Conservation (phyloP, 768 basidiomycete genomes). For the Lentinula raphanica region DNA sequence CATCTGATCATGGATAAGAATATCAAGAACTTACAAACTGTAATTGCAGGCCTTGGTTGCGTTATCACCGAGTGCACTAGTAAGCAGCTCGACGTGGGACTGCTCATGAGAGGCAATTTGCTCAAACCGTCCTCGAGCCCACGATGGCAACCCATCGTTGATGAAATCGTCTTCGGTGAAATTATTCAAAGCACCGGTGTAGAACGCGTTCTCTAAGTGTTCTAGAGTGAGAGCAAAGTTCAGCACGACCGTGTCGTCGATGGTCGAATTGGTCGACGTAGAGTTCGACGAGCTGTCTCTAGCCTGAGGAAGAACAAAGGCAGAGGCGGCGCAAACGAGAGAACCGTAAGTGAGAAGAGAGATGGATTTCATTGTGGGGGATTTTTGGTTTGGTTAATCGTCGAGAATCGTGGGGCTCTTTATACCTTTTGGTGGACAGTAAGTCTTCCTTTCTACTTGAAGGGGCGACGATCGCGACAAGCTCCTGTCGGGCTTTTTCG, state of each 20-base stretch:
- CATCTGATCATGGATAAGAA: not conserved
- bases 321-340: not conserved
- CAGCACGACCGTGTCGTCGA: not conserved
- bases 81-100: conserved; percentile 49
- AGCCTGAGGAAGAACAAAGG: not conserved
- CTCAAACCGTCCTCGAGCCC: conserved; percentile 43
- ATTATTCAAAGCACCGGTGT: conserved; percentile 34
- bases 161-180: conserved; percentile 42
- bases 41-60: conserved; percentile 55
- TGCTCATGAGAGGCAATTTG: conserved; percentile 53
- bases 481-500: no score
- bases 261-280: not conserved
- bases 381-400: not conserved
- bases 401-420: not conserved
- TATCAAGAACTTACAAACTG: conserved; percentile 37
- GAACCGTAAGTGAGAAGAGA: not conserved
- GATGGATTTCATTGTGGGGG: not conserved
- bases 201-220: conserved; percentile 43
- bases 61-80: conserved; percentile 33
- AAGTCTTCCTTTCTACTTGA: no score
- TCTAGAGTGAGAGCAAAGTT: conserved; percentile 26
- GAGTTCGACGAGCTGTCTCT: no score
- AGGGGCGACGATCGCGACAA: no score
- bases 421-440: not conserved
- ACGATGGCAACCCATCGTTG: conserved; percentile 40